Conservation (phyloP, 768 basidiomycete species). For the Suillus tomentosus region DNA sequence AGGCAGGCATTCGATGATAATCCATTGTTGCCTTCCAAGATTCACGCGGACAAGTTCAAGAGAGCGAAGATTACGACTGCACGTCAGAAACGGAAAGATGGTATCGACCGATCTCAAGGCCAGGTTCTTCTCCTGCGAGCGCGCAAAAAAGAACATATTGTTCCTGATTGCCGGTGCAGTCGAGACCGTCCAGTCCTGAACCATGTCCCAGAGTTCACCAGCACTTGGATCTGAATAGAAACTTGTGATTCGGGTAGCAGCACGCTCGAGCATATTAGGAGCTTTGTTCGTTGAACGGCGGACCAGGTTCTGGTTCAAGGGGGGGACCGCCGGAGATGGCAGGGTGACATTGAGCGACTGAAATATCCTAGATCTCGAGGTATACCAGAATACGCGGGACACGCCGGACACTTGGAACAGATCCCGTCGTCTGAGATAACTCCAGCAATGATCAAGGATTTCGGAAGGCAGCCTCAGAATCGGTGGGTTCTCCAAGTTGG, state of each 20-base stretch:
- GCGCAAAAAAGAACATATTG: background rate
- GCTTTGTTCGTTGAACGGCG: background rate
- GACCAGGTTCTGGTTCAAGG: background rate
- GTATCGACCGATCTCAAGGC: background rate
- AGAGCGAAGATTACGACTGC: conserved; percentile 1
- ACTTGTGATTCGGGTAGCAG: conserved; percentile 3
- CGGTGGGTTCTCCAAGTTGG: background rate
- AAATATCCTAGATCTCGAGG: conserved; percentile 6
- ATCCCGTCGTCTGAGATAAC: background rate
- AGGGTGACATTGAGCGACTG: background rate
- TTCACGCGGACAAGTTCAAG: conserved; percentile 1
- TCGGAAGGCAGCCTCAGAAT: conserved; percentile 1
- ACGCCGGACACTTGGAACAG: conserved; percentile 1
- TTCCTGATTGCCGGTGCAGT: background rate
- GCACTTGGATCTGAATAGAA: conserved; percentile 7
- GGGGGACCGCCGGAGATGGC: background rate
- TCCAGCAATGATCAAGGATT: conserved; percentile 1
- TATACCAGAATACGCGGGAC: conserved; percentile 1
- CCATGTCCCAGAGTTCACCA: conserved; percentile 1
- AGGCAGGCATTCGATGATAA: background rate
- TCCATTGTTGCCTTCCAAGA: conserved; percentile 1
- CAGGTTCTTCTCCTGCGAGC: background rate
- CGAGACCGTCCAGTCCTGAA: conserved; percentile 1
- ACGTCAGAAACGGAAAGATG: background rate
- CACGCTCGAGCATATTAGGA: background rate